Evolutionary conservation across 176 grass and related monocot species (phyloP).

Genomic region (Zoysia pacifica): DNA sequence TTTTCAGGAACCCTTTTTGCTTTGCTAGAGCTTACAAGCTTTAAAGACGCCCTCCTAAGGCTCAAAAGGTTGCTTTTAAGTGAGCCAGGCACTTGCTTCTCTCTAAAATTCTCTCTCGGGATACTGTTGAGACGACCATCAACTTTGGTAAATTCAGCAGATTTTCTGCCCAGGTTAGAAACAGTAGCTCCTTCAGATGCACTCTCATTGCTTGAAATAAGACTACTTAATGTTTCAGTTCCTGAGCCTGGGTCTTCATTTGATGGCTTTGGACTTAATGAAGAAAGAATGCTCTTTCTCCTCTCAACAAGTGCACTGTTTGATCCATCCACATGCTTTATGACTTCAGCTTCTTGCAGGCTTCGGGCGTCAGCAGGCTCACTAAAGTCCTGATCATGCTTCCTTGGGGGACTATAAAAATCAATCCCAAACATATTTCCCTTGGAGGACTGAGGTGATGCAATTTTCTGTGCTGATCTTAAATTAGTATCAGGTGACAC

Average conservation of each 20-base stretch:
- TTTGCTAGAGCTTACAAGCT: constrained; percentile 48
- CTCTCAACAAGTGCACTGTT: constrained; percentile 41
- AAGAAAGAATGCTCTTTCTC: constrained; percentile 49
- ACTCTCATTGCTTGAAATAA: constrained; percentile 40
- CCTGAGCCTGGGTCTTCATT: constrained; percentile 38
- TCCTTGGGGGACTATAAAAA: constrained; percentile 17
- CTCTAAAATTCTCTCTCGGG: constrained; percentile 13
- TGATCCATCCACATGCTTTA: constrained; percentile 29
- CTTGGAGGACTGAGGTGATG: constrained; percentile 24
- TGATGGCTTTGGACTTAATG: constrained; percentile 15
- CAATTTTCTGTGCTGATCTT: constrained; percentile 31
- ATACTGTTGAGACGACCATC: constrained; percentile 8
- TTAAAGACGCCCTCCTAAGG: constrained; percentile 52
- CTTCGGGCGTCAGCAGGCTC: constrained; percentile 30
- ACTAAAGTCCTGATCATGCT: constrained; percentile 23
- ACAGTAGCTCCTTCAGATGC: constrained; percentile 33
- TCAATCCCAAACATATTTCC: constrained; percentile 25
- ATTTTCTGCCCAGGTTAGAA: constrained; percentile 32
- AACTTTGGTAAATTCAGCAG: constrained; percentile 13
- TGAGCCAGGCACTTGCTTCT: constrained; percentile 33
- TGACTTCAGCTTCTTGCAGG: constrained; percentile 20
- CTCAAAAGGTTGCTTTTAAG: constrained; percentile 40
- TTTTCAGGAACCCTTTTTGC: constrained; percentile 22
- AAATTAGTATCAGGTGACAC: constrained; percentile 49
- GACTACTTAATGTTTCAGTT: constrained; percentile 16